phyloP scores from a whole-genome alignment of 768 basidiomycete species.

The Boletus rex-veris region DNA sequence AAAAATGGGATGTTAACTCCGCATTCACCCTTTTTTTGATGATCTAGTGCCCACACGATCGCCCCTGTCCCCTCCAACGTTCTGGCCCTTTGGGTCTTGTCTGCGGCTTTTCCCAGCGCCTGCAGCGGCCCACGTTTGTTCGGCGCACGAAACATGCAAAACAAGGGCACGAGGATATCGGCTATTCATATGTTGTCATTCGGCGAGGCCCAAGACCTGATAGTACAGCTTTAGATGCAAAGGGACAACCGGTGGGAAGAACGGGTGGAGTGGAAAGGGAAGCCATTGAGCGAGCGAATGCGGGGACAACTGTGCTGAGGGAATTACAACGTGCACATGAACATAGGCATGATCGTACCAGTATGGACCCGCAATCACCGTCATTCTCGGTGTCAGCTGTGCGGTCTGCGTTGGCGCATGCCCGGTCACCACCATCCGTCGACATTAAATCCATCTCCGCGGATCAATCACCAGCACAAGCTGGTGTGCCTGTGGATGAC shows the following conservation, averaged over 20 bases:
- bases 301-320: constrained; percentile 15
- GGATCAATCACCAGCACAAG: constrained; percentile 16
- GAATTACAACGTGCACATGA: constrained; percentile 26
- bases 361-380: constrained; percentile 28
- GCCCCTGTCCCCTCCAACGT: constrained; percentile 70
- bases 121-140: constrained; percentile 83
- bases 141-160: constrained; percentile 85
- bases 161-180: constrained; percentile 80
- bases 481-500: constrained; percentile 19
- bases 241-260: constrained; percentile 22
- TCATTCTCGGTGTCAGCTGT: constrained; percentile 12
- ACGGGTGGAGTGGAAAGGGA: constrained; percentile 30
- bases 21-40: background rate
- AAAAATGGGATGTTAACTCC: constrained; percentile 9
- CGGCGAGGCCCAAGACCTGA: constrained; percentile 71
- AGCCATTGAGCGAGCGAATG: constrained; percentile 26
- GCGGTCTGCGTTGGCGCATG: constrained; percentile 6
- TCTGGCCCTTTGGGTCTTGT: constrained; percentile 50
- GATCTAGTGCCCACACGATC: constrained; percentile 86
- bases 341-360: constrained; percentile 11
- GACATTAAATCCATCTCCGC: constrained; percentile 19
- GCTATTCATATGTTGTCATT: constrained; percentile 89
- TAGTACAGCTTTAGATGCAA: constrained; percentile 1
- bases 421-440: constrained; percentile 14
- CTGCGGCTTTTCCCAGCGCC: constrained; percentile 84